Evolutionary conservation across 1,284 basidiomycete species (phyloP), one percentile per base, ranked within the genome.

Genomic region (Omphalotus olearius): DNA sequence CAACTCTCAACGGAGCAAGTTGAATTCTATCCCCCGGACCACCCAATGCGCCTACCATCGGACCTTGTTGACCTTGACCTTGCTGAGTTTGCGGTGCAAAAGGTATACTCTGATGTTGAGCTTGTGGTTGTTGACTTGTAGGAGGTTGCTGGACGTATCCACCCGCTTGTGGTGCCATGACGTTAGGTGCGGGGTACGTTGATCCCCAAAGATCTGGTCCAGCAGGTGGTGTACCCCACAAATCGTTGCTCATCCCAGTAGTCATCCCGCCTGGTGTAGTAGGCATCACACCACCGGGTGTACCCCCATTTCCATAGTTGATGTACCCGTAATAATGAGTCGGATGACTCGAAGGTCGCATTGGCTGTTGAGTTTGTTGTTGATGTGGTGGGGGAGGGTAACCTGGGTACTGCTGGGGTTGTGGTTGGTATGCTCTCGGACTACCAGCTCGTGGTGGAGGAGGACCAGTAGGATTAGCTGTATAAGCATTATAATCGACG

Each of bases 1-100:
- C 10, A 30, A 35, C 60, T 28, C 68, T 67, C 55, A 83, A 60
- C 52, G 82, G 82, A 33, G 82, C 81, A 16, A 84, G 71, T 64
- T 81, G 78, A 28, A 82, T 80, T 57, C 78, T 66, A 53, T 74
- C 76, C 18, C 62, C 62, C 3, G 63, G 59, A 35, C 28, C 40
- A 26, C 42, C 41, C 7, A 50, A 30, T 7, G 50, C 20, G 4
- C 38, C 43, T 14, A 44, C 37, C 30, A 17, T 41, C 0, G 30
- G 26, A 10, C 28, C 45, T 39, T 38, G 30, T 13, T 33, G 30
- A 33, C 30, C 30, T 4, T 33, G 46, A 10, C 36, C 37, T 18
- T 35, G 30, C 36, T 37, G 36, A 38, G 46, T 36, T 25, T 37
- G 46, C 26, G 46, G 46, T 36, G 46, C 46, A 9, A 45, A 18